A percentile compares a stretch with the other conserved stretches of the same genome.
These are phyloP conservation scores for Rhizopogon vinicolor DNA, from an alignment of 768 basidiomycete genomes.

Conservation along the genomic window DNA sequence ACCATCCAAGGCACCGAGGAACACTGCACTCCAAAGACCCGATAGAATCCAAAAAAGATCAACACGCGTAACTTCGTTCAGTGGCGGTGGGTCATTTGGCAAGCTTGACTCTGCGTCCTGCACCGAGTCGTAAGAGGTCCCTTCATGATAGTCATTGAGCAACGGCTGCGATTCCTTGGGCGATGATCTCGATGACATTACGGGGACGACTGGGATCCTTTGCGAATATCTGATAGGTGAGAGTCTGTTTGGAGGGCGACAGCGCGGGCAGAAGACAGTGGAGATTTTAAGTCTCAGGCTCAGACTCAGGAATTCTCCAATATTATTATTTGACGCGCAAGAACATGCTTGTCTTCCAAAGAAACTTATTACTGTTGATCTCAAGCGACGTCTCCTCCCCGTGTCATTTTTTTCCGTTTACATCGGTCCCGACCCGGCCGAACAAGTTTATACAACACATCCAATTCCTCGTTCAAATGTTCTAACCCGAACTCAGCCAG, in stretches of 20 bases:
- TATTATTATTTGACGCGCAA: slow-evolving; percentile 7
- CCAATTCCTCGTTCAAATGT: neutral
- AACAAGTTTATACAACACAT: slow-evolving; percentile 13
- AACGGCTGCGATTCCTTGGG: slow-evolving; percentile 54
- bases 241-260: neutral
- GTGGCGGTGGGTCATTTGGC: slow-evolving; percentile 23
- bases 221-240: slow-evolving; percentile 3
- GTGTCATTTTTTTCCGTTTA: slow-evolving; percentile 26
- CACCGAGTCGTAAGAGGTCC: slow-evolving; percentile 42
- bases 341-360: slow-evolving; percentile 8
- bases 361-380: slow-evolving; percentile 19
- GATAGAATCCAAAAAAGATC: slow-evolving; percentile 69
- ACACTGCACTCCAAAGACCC: slow-evolving; percentile 79
- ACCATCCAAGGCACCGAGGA: slow-evolving; percentile 86
- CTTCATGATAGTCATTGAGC: slow-evolving; percentile 38
- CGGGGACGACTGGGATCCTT: neutral
- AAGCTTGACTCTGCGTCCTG: slow-evolving; percentile 27
- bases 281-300: slow-evolving; percentile 5
- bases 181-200: slow-evolving; percentile 39
- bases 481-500: too few relatives aligned
- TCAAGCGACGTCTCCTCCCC: slow-evolving; percentile 12
- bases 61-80: slow-evolving; percentile 44
- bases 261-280: neutral
- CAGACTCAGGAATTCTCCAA: neutral
- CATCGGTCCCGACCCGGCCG: slow-evolving; percentile 20